Percentiles rank a stretch among this genome's conserved stretches.
Evolutionary conservation across 1,284 basidiomycete genomes (phyloP).

Genomic region (Anthracocystis walkeri): DNA sequence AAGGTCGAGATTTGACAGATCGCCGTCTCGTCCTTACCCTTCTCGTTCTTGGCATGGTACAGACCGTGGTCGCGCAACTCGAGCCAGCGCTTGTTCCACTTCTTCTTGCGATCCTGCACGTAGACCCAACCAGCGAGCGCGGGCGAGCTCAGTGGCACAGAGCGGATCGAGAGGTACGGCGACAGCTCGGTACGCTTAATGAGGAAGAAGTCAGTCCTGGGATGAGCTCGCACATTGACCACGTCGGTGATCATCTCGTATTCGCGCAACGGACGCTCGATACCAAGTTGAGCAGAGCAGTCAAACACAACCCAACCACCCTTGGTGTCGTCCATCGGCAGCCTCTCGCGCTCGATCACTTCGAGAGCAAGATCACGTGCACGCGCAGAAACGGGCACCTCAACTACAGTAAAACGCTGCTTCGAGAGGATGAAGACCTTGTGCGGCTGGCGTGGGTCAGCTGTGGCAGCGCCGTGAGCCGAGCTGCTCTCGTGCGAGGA

Average conservation of each 20-base stretch:
- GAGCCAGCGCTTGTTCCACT: constrained; percentile 67
- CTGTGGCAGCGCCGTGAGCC: neutral
- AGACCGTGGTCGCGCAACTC: constrained; percentile 67
- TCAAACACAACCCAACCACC: constrained; percentile 66
- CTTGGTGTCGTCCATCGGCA: constrained; percentile 52
- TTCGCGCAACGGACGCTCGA: constrained; percentile 67
- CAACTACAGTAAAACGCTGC: constrained; percentile 52
- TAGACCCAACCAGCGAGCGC: constrained; percentile 64
- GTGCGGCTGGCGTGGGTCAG: constrained; percentile 33
- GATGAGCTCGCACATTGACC: constrained; percentile 47
- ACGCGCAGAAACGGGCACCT: constrained; percentile 53
- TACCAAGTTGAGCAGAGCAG: constrained; percentile 56
- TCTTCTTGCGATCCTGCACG: constrained; percentile 60
- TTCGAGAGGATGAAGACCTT: constrained; percentile 58
- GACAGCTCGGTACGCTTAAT: constrained; percentile 64
- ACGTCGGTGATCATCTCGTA: constrained; percentile 66
- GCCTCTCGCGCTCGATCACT: constrained; percentile 49
- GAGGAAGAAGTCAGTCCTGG: constrained; percentile 56
- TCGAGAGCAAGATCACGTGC: constrained; percentile 57
- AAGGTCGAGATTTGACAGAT: constrained; percentile 62
- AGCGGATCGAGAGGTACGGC: constrained; percentile 52
- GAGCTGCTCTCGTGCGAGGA: constrained; percentile 14
- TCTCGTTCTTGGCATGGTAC: constrained; percentile 66
- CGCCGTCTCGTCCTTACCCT: constrained; percentile 63
- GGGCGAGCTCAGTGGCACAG: constrained; percentile 57